phyloP scores from a whole-genome alignment of 2,329 filamentous ascomycete genomes.

The Fusarium cicatricum region DNA sequence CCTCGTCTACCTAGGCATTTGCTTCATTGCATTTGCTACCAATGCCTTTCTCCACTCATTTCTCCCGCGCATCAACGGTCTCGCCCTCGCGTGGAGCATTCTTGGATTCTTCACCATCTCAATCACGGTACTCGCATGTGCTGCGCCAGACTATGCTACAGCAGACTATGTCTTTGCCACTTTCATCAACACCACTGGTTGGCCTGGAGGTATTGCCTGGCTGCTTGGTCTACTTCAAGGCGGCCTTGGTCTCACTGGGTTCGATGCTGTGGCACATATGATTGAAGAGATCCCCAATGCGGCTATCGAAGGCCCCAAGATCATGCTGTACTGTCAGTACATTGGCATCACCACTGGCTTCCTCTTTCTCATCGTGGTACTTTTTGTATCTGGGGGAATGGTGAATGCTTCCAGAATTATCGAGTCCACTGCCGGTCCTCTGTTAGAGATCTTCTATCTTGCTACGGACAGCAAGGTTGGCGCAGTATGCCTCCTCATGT shows the following conservation, averaged over 20 bases:
- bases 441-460: constrained; percentile 69
- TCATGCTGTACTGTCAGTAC: constrained; percentile 63
- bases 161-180: constrained; percentile 44
- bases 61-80: constrained; percentile 62
- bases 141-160: constrained; percentile 65
- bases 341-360: constrained; percentile 71
- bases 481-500: constrained; percentile 71
- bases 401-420: constrained; percentile 56
- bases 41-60: constrained; percentile 46
- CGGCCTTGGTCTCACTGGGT: constrained; percentile 45
- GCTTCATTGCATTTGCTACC: constrained; percentile 40
- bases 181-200: constrained; percentile 46
- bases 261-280: constrained; percentile 49
- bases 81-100: constrained; percentile 75
- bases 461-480: constrained; percentile 69
- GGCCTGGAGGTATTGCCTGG: constrained; percentile 48
- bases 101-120: constrained; percentile 73
- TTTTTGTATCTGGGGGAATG: constrained; percentile 70
- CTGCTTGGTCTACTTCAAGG: constrained; percentile 46
- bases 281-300: constrained; percentile 48
- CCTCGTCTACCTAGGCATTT: constrained; percentile 54
- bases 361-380: constrained; percentile 67
- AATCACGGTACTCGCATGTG: constrained; percentile 71
- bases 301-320: constrained; percentile 43
- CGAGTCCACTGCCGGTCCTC: constrained; percentile 61